These are phyloP conservation scores for Termitomyces sp. DNA, from an alignment of 1,284 basidiomycete genomes.

Conservation along the genomic window DNA sequence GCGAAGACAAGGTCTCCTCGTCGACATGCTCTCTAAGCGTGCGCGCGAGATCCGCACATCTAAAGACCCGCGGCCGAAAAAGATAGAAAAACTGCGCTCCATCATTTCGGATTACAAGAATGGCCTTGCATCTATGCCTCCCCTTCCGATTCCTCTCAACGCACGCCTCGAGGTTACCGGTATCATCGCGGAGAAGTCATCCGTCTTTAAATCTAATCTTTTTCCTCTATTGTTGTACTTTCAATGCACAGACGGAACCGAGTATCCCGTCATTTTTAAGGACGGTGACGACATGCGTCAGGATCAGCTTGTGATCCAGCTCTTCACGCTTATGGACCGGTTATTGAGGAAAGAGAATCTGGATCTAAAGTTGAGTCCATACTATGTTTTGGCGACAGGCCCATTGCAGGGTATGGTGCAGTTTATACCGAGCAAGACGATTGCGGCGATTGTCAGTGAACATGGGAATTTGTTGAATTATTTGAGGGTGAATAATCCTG, in stretches of 20 bases:
- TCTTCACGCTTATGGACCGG: conserved; percentile 97
- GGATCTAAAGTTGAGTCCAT: conserved; percentile 89
- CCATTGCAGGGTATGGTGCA: conserved; percentile 94
- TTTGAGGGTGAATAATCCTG: conserved; percentile 79
- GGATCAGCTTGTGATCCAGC: conserved; percentile 94
- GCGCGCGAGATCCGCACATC: conserved; percentile 85
- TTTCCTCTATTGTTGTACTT: conserved; percentile 91
- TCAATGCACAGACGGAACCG: conserved; percentile 67
- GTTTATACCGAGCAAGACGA: conserved; percentile 92
- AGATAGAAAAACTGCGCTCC: conserved; percentile 90
- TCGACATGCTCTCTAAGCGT: conserved; percentile 77
- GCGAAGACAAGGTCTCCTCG: conserved; percentile 80
- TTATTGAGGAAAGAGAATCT: conserved; percentile 93
- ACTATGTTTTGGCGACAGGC: conserved; percentile 92
- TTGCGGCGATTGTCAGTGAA: conserved; percentile 90
- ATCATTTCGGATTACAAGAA: conserved; percentile 85
- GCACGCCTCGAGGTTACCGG: conserved; percentile 79
- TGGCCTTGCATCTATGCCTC: conserved; percentile 66
- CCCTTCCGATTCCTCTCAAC: conserved; percentile 87
- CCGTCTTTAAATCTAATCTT: conserved; percentile 97
- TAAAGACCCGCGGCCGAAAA: conserved; percentile 92
- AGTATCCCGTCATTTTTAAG: conserved; percentile 97
- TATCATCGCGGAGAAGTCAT: conserved; percentile 87
- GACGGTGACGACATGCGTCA: conserved; percentile 98
- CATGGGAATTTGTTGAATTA: conserved; percentile 91